Evolutionary conservation across 371 early-diverging fungal species (phyloP).

Genomic region (Syncephalastrum monosporum): DNA sequence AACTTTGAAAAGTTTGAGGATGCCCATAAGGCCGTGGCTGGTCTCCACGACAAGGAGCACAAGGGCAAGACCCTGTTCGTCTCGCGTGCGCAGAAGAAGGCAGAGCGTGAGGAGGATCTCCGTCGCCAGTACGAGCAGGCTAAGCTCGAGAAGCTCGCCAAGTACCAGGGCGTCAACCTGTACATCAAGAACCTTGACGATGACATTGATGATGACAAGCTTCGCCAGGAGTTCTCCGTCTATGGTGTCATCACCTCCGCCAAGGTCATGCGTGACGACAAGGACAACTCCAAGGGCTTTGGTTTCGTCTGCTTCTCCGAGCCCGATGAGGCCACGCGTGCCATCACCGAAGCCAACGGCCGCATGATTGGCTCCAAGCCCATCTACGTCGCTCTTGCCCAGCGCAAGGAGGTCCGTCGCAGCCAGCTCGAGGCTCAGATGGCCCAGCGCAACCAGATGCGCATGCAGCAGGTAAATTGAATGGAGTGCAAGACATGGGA

Average conservation of each 20-base stretch:
- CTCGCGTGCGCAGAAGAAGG: conserved; percentile 98
- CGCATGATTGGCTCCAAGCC: conserved; percentile 94
- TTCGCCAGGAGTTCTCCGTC: conserved; percentile 92
- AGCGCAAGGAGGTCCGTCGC: conserved; percentile 95
- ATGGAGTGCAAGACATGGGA: not conserved
- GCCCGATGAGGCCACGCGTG: conserved; percentile 91
- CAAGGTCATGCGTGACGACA: conserved; percentile 97
- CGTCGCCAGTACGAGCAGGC: conserved; percentile 91
- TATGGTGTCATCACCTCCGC: conserved; percentile 96
- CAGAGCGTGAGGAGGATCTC: conserved; percentile 97
- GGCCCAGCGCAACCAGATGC: conserved; percentile 87
- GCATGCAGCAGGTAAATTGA: conserved; percentile 54
- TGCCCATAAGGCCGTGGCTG: conserved; percentile 92
- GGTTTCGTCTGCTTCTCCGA: conserved; percentile 92
- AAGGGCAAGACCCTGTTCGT: conserved; percentile 94
- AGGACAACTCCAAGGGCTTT: conserved; percentile 75
- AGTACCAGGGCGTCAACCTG: conserved; percentile 98
- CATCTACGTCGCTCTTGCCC: conserved; percentile 96
- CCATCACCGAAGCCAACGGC: conserved; percentile 89
- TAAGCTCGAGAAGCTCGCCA: conserved; percentile 91
- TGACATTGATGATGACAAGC: conserved; percentile 91
- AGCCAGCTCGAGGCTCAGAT: conserved; percentile 93
- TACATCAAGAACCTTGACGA: conserved; percentile 99
- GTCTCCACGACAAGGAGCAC: conserved; percentile 90
- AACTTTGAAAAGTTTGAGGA: conserved; percentile 94